A percentile compares a stretch with the other conserved stretches of the same genome.
These are phyloP conservation scores for Penicillium egyptiacum DNA, from an alignment of 495 filamentous ascomycete species.

Conservation along the genomic window DNA sequence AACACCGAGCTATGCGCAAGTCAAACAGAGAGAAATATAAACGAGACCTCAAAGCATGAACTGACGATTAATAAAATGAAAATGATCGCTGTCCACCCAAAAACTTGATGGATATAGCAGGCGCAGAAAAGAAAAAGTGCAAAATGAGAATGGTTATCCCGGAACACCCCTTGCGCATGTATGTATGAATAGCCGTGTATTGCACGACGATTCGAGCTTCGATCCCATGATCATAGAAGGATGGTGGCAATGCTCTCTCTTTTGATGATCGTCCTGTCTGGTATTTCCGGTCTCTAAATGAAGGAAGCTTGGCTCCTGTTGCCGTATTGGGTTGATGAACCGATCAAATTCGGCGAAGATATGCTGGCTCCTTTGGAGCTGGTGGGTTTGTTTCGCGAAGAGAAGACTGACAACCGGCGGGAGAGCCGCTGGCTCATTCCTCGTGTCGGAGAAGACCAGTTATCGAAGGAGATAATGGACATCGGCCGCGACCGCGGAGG, in stretches of 20 bases:
- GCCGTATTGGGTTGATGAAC: conserved; percentile 35
- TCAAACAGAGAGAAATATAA: conserved; percentile 4
- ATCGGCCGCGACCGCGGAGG: conserved; percentile 29
- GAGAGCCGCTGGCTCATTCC: conserved; percentile 34
- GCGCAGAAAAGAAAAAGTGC: background rate
- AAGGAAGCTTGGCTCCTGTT: conserved; percentile 18
- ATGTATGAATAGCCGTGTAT: conserved; percentile 2
- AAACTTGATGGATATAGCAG: background rate
- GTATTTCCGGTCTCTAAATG: conserved; percentile 10
- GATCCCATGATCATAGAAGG: conserved; percentile 6
- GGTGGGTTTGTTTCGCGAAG: conserved; percentile 20
- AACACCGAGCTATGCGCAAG: conserved; percentile 32
- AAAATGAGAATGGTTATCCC: conserved; percentile 4
- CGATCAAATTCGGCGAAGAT: conserved; percentile 44
- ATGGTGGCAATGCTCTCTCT: background rate
- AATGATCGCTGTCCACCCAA: conserved; percentile 6
- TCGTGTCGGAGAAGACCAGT: conserved; percentile 21
- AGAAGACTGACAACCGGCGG: conserved; percentile 28
- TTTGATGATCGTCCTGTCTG: background rate
- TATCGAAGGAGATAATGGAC: conserved; percentile 33
- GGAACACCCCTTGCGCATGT: conserved; percentile 2
- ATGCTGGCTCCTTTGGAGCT: conserved; percentile 29
- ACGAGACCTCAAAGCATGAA: conserved; percentile 3
- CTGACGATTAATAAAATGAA: background rate
- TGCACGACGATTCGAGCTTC: background rate